Evolutionary conservation across 768 basidiomycete genomes (phyloP).

Genomic region (Lactarius evosmus): DNA sequence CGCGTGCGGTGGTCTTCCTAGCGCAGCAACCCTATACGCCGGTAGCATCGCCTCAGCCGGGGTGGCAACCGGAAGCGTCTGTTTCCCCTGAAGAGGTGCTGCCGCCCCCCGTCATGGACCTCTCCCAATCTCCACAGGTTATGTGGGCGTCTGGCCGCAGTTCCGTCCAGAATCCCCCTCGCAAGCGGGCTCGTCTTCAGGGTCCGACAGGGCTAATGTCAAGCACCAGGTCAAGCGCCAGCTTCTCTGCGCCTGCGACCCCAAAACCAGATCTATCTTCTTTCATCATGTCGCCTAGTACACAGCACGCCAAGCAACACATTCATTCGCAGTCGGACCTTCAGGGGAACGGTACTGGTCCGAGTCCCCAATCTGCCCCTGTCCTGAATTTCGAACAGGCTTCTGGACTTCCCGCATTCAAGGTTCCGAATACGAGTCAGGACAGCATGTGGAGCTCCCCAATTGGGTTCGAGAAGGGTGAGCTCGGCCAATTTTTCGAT

Average conservation of each 20-base stretch:
- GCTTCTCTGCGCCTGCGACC: slow-evolving; percentile 22
- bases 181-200: slow-evolving; percentile 22
- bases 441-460: slow-evolving; percentile 71
- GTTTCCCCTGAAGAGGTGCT: slow-evolving; percentile 18
- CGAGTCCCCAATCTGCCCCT: slow-evolving; percentile 10
- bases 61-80: slow-evolving; percentile 20
- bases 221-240: slow-evolving; percentile 21
- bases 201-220: slow-evolving; percentile 17
- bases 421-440: slow-evolving; percentile 55
- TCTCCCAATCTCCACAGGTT: slow-evolving; percentile 19
- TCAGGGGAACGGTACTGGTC: slow-evolving; percentile 12
- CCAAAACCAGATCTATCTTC: slow-evolving; percentile 22
- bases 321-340: slow-evolving; percentile 16
- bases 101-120: slow-evolving; percentile 13
- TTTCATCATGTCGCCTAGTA: slow-evolving; percentile 21
- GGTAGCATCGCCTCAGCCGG: slow-evolving; percentile 20
- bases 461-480: slow-evolving; percentile 70
- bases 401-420: slow-evolving; percentile 23
- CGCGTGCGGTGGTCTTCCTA: slow-evolving; percentile 57
- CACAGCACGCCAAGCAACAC: slow-evolving; percentile 18
- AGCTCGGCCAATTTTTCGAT: slow-evolving; percentile 67
- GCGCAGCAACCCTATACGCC: slow-evolving; percentile 49
- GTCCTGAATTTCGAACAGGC: slow-evolving; percentile 20
- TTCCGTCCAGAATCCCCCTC: slow-evolving; percentile 14
- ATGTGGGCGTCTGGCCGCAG: slow-evolving; percentile 20